phyloP scores from a whole-genome alignment of 1,139 yeast genomes.

The Suhomyces ambrosiae region DNA sequence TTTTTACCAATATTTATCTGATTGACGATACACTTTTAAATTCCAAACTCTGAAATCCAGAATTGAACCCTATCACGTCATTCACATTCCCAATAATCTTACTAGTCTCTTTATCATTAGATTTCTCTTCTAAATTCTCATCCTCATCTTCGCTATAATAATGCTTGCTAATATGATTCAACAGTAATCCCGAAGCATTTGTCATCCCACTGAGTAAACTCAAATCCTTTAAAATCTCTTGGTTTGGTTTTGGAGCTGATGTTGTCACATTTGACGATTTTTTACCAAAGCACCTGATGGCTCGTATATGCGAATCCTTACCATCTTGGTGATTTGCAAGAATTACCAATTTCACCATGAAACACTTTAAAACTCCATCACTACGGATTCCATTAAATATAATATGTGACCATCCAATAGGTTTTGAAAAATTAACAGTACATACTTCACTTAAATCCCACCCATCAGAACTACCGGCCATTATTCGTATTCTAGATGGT shows the following conservation, averaged over 20 bases:
- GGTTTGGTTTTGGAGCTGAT: slow-evolving; percentile 3
- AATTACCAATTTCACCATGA: slow-evolving; percentile 67
- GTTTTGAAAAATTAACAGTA: slow-evolving; percentile 64
- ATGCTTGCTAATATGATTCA: slow-evolving; percentile 23
- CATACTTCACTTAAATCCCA: slow-evolving; percentile 82
- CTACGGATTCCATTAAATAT: slow-evolving; percentile 62
- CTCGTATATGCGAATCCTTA: slow-evolving; percentile 88
- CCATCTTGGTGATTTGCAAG: slow-evolving; percentile 92
- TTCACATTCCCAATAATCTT: slow-evolving; percentile 38
- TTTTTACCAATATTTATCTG: too few species aligned
- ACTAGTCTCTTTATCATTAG: slow-evolving; percentile 24
- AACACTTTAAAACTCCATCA: slow-evolving; percentile 69
- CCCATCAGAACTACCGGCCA: slow-evolving; percentile 81
- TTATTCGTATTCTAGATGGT: slow-evolving; percentile 69
- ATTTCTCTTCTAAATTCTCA: slow-evolving; percentile 13
- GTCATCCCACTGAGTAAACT: slow-evolving; percentile 26
- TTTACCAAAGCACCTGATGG: slow-evolving; percentile 58
- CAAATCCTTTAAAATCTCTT: slow-evolving; percentile 32
- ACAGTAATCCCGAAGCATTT: slow-evolving; percentile 32
- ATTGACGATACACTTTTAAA: slow-evolving; percentile 44
- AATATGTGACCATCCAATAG: slow-evolving; percentile 86
- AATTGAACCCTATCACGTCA: slow-evolving; percentile 45
- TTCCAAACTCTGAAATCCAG: slow-evolving; percentile 46
- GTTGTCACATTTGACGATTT: slow-evolving; percentile 23
- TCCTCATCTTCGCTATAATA: slow-evolving; percentile 15